Base-by-base conservation (phyloP, 2,329 filamentous ascomycete genomes). In the Podosphaera leucotricha region DNA sequence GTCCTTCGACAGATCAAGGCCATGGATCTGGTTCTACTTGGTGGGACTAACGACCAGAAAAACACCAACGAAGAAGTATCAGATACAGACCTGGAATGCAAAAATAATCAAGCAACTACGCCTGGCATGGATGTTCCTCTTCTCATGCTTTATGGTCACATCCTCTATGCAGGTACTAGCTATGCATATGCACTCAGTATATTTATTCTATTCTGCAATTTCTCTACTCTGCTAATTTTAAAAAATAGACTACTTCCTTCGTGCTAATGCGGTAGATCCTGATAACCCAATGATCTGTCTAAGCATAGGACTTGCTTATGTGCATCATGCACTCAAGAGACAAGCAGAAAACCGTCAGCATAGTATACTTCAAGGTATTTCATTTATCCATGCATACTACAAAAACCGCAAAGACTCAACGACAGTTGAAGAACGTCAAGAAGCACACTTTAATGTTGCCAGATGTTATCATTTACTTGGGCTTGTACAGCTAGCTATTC, bases 271-370 rank as follows among this genome's bases (percentile, higher is more conserved):
- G 1, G 62, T 94, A 2, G 77, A 85, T 50, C 79, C 81, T 0
- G 61, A 70, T 6, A 92, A 93, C 54, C 70, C 79, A 0, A 74
- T 82, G 53, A 71, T 94, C 49, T 79, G 84, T 49, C 70, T 98
- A 10, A 80, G 74, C 52, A 77, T 94, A 20, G 85, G 78, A 0
- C 70, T 90, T 11, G 77, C 78, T 24, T 95, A 93, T 59, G 72
- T 94, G 35, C 83, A 94, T 58, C 80, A 90, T 57, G 78, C 80
- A 0, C 70, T 94, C 55, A 94, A 95, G 59, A 72, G 87, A 2
- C 83, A 92, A 59, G 77, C 80, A 0, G 83, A 87, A 41, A 95
- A 95, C 57, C 68, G 90, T 1, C 87, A 95, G 57, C 87, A 82
- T 55, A 72, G 85, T 36, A 75, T 94, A 37, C 68, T 83, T 50